phyloP scores from a whole-genome alignment of 2,329 filamentous ascomycete genomes.

The Sporothrix euskadiensis region DNA sequence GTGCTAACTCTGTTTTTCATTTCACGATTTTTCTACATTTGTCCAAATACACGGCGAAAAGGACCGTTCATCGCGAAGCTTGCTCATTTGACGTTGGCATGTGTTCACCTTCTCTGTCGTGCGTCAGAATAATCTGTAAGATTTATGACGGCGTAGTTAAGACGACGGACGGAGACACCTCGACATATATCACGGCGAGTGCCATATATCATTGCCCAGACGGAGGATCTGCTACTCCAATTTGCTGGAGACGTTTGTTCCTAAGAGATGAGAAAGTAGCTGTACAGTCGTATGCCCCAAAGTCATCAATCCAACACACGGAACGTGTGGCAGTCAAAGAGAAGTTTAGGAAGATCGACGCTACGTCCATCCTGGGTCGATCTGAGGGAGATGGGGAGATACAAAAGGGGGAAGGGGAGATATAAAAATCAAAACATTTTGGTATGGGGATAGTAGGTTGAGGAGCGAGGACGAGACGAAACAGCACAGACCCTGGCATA shows the following conservation, averaged over 20 bases:
- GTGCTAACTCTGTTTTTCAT: background rate
- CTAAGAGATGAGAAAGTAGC: background rate
- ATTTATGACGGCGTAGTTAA: too few relatives aligned
- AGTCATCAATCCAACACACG: slow-evolving; percentile 16
- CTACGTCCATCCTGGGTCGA: slow-evolving; percentile 11
- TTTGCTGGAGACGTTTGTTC: slow-evolving; percentile 18
- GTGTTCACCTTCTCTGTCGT: background rate
- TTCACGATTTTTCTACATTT: background rate
- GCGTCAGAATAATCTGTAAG: background rate
- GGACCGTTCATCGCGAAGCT: background rate
- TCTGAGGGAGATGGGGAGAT: background rate
- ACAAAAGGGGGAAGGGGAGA: background rate
- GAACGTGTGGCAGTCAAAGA: background rate
- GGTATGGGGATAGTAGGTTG: background rate
- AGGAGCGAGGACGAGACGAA: slow-evolving; percentile 7
- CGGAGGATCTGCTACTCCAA: background rate
- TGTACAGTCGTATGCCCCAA: background rate
- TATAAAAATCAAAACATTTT: slow-evolving; percentile 14
- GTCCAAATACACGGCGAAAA: background rate
- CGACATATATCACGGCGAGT: background rate
- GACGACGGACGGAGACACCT: background rate
- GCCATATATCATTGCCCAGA: slow-evolving; percentile 1
- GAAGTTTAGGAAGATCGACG: slow-evolving; percentile 24
- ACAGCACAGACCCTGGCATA: slow-evolving; percentile 12
- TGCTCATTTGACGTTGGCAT: background rate